These are phyloP conservation scores for Saccharomycopsis hybrid DNA, from an alignment of 1,139 yeast genomes.

Conservation along the genomic window DNA sequence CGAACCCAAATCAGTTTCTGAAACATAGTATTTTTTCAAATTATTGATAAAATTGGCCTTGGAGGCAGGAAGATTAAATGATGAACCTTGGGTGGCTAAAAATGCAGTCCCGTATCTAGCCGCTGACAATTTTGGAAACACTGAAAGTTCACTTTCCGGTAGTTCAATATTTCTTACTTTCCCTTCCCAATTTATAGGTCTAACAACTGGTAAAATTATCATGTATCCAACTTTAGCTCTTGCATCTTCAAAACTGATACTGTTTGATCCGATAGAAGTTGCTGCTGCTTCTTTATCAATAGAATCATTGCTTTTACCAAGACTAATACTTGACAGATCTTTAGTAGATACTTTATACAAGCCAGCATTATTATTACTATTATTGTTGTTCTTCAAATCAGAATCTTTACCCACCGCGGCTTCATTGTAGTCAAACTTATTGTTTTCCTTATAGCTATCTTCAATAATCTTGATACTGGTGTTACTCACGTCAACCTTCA, in stretches of 20 bases:
- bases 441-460: background rate
- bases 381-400: background rate
- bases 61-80: slow-evolving; percentile 39
- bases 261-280: too few relatives aligned
- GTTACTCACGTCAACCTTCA: background rate
- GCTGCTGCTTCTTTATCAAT: slow-evolving; percentile 1
- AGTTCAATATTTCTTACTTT: slow-evolving; percentile 9
- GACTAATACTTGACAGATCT: background rate
- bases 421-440: too few relatives aligned
- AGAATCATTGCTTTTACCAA: background rate
- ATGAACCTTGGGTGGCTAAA: slow-evolving; percentile 61
- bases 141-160: background rate
- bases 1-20: slow-evolving; percentile 6
- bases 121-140: slow-evolving; percentile 31
- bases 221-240: slow-evolving; percentile 8
- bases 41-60: slow-evolving; percentile 32
- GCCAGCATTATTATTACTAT: background rate
- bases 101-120: slow-evolving; percentile 66
- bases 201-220: slow-evolving; percentile 11
- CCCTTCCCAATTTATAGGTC: slow-evolving; percentile 14
- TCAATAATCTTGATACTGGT: background rate
- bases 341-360: background rate
- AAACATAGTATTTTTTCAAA: slow-evolving; percentile 14
- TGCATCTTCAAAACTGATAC: slow-evolving; percentile 3
- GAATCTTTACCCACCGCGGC: background rate